phyloP scores from a whole-genome alignment of 2,329 filamentous ascomycete species.

The Alternaria longipes region DNA sequence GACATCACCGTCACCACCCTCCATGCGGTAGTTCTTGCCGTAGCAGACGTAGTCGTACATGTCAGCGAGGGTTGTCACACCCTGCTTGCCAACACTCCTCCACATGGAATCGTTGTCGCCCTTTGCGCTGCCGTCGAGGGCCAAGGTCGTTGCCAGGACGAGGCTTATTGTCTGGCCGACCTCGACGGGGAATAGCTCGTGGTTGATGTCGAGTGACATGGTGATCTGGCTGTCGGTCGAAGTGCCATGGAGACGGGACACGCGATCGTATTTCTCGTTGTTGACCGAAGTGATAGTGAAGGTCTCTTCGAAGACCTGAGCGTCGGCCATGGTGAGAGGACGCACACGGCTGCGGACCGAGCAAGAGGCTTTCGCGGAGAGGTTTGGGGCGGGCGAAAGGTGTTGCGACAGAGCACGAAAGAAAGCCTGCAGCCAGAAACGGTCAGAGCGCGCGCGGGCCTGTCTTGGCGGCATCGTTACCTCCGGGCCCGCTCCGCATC shows the following conservation, averaged over 20 bases:
- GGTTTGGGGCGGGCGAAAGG: not conserved
- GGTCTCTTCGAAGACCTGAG: slow-evolving; percentile 91
- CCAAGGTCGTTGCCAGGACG: slow-evolving; percentile 83
- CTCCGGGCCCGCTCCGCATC: slow-evolving; percentile 21
- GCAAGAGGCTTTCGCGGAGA: not conserved
- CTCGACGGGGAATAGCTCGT: slow-evolving; percentile 83
- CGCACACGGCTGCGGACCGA: not conserved
- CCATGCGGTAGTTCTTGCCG: slow-evolving; percentile 88
- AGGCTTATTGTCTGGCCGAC: slow-evolving; percentile 81
- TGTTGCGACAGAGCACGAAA: slow-evolving; percentile 23
- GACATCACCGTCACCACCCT: slow-evolving; percentile 82
- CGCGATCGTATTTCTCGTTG: slow-evolving; percentile 92
- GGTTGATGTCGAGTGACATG: slow-evolving; percentile 92
- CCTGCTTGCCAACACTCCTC: slow-evolving; percentile 66
- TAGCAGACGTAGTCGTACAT: slow-evolving; percentile 89
- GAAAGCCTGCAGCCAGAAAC: slow-evolving; percentile 25
- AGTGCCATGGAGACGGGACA: slow-evolving; percentile 82
- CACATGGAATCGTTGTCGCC: slow-evolving; percentile 66
- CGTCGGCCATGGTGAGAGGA: slow-evolving; percentile 72
- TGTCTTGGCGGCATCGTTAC: slow-evolving; percentile 20
- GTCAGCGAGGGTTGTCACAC: slow-evolving; percentile 69
- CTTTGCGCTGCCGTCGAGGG: slow-evolving; percentile 78
- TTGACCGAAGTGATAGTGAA: slow-evolving; percentile 85
- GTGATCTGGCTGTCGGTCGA: slow-evolving; percentile 79
- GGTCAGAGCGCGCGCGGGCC: slow-evolving; percentile 11